Base-by-base conservation (phyloP, 78 protist species). In the Dictyostelium intermedium region DNA sequence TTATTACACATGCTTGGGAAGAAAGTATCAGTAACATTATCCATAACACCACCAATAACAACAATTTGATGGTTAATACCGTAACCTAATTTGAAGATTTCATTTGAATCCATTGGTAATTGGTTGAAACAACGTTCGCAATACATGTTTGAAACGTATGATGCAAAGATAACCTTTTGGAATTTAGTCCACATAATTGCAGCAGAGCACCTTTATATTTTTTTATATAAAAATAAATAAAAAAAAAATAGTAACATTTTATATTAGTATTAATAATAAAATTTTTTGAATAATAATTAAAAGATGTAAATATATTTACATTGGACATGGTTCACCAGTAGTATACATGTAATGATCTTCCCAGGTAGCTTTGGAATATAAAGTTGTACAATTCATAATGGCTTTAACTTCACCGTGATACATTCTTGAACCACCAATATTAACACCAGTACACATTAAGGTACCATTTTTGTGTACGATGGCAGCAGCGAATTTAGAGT, bases 241-340 rank as follows among this genome's bases (percentile, higher is more conserved):
- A 56, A 56, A 20, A 20, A 18, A 56, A 2, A 56, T 2, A 18
- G 1, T 56, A 20, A 4, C 0, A 56, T 56, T 45, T 50, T 47
- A 56, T 20, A 56, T 20, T 56, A 20, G 8, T 20, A 56, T 20
- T 5, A 56, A 10, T 18, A 56, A 45, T 45, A 45, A 45, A 45
- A 45, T 45, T n/a, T n/a, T n/a, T n/a, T n/a, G n/a, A 14, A 50
- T 14, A 50, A 50, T 50, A 10, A 50, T n/a, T 50, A 16, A 50
- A n/a, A n/a, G n/a, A n/a, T n/a, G 3, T 4, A 50, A 50, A 2
- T 16, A 50, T 50, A 50, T 50, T 23, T 63, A 87, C 92, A 85
- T 85, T 53, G 76, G 77, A 39, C 92, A 85, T 50, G 84, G 66
- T 37, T 85, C 92, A 85, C 92, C 92, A 39, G 92, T 85, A 8